These are phyloP conservation scores for Aurantiochytrium sp. DNA, from an alignment of 108 stramenopile genomes.

Conservation along the genomic window DNA sequence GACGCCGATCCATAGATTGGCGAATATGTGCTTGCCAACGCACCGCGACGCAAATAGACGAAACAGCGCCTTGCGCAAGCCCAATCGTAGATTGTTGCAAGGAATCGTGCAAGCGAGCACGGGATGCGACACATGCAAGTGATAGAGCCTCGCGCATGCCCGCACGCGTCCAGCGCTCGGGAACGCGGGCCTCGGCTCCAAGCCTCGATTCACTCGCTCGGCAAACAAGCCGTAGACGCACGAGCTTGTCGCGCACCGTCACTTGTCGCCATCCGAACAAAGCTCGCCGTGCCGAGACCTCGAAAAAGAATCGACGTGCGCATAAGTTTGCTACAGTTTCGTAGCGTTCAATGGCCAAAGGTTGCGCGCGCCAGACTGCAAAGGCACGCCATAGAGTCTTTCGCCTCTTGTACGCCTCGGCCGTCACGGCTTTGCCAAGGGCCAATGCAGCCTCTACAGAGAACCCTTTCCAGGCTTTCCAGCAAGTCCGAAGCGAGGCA, in stretches of 20 bases:
- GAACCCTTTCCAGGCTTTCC: background rate
- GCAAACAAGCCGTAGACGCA: background rate
- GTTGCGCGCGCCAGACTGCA: background rate
- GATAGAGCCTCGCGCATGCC: background rate
- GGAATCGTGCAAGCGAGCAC: background rate
- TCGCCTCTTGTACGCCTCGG: background rate
- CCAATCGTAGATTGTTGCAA: background rate
- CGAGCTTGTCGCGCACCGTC: background rate
- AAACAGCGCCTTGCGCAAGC: background rate
- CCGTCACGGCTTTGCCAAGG: background rate
- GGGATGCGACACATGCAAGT: background rate
- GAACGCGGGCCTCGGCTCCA: background rate
- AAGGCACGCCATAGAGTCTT: background rate
- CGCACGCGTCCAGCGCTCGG: background rate
- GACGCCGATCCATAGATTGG: background rate
- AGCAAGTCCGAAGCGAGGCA: background rate
- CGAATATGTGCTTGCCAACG: background rate
- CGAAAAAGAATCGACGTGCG: background rate
- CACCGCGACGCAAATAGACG: background rate
- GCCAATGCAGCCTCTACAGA: background rate
- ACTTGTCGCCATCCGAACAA: background rate
- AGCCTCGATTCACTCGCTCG: background rate
- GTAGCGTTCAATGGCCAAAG: background rate
- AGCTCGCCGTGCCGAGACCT: background rate
- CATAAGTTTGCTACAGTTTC: background rate